These are phyloP conservation scores for Arbutus unedo DNA, from an alignment of 148 eudicot genomes.

Conservation along the genomic window DNA sequence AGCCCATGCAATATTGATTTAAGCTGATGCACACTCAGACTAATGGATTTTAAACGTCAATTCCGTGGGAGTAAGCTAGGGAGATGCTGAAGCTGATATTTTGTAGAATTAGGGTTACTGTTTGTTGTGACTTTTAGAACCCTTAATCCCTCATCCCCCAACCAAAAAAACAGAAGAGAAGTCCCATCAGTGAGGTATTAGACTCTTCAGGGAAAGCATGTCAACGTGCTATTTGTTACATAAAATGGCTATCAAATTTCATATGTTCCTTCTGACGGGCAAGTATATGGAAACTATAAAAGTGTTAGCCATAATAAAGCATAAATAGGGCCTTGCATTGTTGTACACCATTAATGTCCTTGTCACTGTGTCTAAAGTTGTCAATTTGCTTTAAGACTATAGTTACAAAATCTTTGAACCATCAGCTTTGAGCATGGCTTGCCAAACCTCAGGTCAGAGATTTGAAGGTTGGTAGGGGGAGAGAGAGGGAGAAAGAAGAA, in stretches of 20 bases:
- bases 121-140: background rate
- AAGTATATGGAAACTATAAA: background rate
- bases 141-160: background rate
- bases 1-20: background rate
- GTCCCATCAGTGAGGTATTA: background rate
- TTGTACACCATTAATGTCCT: background rate
- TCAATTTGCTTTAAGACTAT: background rate
- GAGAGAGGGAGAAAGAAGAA: too few relatives aligned
- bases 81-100: background rate
- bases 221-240: background rate
- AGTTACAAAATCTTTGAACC: too few relatives aligned
- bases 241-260: background rate
- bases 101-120: background rate
- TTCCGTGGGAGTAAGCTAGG: background rate
- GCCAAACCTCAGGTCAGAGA: background rate
- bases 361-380: background rate
- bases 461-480: background rate
- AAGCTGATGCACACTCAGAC: background rate
- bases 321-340: background rate
- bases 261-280: background rate
- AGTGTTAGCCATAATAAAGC: background rate
- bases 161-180: background rate
- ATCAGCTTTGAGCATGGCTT: background rate
- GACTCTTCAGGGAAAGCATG: background rate
- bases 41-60: background rate